Percentiles rank a stretch among this genome's conserved stretches.
phyloP scores from a whole-genome alignment of 2,329 filamentous ascomycete genomes.

The Diaporthe citri region DNA sequence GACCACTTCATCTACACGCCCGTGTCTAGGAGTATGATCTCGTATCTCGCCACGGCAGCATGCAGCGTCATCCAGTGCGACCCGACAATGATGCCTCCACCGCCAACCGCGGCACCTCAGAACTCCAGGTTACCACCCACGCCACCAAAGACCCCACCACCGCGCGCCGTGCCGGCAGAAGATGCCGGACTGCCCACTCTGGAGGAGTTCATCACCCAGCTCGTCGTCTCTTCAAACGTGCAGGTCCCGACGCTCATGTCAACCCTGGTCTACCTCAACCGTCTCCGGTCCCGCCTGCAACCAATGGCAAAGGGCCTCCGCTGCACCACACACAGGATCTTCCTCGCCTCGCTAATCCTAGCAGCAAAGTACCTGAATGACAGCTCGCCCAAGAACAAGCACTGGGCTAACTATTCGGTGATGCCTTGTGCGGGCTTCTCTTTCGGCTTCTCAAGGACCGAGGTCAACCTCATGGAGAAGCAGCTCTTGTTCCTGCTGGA shows the following conservation, averaged over 20 bases:
- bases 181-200: slow-evolving; percentile 78
- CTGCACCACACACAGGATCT: slow-evolving; percentile 98
- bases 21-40: slow-evolving; percentile 82
- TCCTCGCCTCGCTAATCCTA: slow-evolving; percentile 86
- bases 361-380: slow-evolving; percentile 99
- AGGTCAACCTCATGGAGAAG: slow-evolving; percentile 99
- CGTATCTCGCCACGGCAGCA: slow-evolving; percentile 80
- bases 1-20: slow-evolving; percentile 85
- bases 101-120: slow-evolving; percentile 48
- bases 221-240: slow-evolving; percentile 93
- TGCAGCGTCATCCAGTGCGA: slow-evolving; percentile 86
- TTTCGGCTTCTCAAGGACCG: slow-evolving; percentile 93
- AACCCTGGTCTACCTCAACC: slow-evolving; percentile 90
- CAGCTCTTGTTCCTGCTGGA: slow-evolving; percentile 94
- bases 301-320: slow-evolving; percentile 95
- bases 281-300: slow-evolving; percentile 86
- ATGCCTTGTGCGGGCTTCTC: slow-evolving; percentile 71
- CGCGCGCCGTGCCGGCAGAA: slow-evolving; percentile 57
- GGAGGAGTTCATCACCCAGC: slow-evolving; percentile 90
- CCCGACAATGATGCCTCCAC: slow-evolving; percentile 65
- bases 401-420: slow-evolving; percentile 95
- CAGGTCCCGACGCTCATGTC: slow-evolving; percentile 98
- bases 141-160: slow-evolving; percentile 63
- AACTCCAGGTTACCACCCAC: slow-evolving; percentile 60
- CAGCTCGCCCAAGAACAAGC: slow-evolving; percentile 99